A percentile compares a stretch with the other conserved stretches of the same genome.
These are phyloP conservation scores for Crithidia expoeki DNA, from an alignment of 208 protist species.

Conservation along the genomic window DNA sequence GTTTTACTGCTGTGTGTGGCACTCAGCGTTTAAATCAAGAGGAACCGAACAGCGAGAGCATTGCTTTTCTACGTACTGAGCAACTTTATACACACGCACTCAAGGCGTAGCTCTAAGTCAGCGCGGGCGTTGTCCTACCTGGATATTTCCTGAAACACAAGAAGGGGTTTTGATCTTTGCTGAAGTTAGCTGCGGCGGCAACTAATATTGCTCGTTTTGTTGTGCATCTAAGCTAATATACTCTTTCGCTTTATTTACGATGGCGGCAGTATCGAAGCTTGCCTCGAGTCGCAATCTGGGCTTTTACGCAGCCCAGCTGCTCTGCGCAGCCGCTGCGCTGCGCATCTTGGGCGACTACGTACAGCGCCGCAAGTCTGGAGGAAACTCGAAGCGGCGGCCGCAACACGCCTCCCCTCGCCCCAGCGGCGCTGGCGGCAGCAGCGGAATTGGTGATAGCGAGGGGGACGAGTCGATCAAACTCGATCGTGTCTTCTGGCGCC, in stretches of 20 bases:
- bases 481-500: constrained; percentile 56
- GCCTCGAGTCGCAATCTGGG: constrained; percentile 26
- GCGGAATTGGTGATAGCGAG: constrained; percentile 9
- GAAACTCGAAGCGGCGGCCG: constrained; percentile 18
- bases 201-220: too few species aligned
- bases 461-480: constrained; percentile 31
- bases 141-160: too few species aligned
- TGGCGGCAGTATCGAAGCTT: constrained; percentile 39
- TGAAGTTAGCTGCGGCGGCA: too few species aligned
- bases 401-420: constrained; percentile 8
- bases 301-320: constrained; percentile 37
- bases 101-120: too few species aligned
- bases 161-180: too few species aligned
- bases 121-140: too few species aligned
- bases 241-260: constrained; percentile 1
- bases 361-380: constrained; percentile 12
- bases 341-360: constrained; percentile 25
- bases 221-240: neutral
- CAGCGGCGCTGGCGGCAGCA: neutral
- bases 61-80: too few species aligned
- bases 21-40: too few species aligned
- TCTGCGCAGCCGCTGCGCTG: constrained; percentile 32
- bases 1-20: too few species aligned
- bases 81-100: too few species aligned
- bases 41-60: too few species aligned